phyloP scores from a whole-genome alignment of 1,284 basidiomycete genomes.

The Ceratobasidium sp. region DNA sequence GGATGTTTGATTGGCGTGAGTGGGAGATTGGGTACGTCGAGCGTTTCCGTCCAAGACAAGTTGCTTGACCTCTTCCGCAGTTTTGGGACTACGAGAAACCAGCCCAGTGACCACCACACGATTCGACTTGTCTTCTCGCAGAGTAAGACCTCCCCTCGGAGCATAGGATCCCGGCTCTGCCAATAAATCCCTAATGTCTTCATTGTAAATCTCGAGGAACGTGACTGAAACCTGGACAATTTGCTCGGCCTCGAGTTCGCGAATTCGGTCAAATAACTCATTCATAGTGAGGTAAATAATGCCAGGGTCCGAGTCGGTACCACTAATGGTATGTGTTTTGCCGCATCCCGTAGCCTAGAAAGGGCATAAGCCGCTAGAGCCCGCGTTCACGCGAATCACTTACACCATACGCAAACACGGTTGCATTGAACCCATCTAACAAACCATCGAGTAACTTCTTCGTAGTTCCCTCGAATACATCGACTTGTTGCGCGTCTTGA shows the following conservation, averaged over 20 bases:
- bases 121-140: conserved; percentile 86
- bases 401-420: conserved; percentile 96
- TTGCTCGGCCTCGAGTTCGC: conserved; percentile 81
- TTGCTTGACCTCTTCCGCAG: conserved; percentile 90
- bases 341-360: conserved; percentile 95
- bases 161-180: conserved; percentile 68
- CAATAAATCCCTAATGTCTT: conserved; percentile 95
- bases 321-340: conserved; percentile 97
- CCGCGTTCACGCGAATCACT: conserved; percentile 49
- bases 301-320: conserved; percentile 83
- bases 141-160: conserved; percentile 83
- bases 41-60: conserved; percentile 88
- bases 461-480: conserved; percentile 85
- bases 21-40: conserved; percentile 88
- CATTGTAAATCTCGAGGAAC: conserved; percentile 97
- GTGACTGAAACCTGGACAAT: conserved; percentile 87
- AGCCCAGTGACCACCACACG: conserved; percentile 85
- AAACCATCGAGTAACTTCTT: conserved; percentile 82
- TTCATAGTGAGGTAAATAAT: conserved; percentile 97
- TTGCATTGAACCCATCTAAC: conserved; percentile 94
- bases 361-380: conserved; percentile 41
- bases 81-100: conserved; percentile 75
- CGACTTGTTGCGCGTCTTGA: conserved; percentile 77
- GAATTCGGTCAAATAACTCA: conserved; percentile 89
- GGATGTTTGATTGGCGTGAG: conserved; percentile 92